Evolutionary conservation across 106 monocot species (phyloP), one percentile per base, ranked within the genome.

Genomic region (Cymbidium sinense): DNA sequence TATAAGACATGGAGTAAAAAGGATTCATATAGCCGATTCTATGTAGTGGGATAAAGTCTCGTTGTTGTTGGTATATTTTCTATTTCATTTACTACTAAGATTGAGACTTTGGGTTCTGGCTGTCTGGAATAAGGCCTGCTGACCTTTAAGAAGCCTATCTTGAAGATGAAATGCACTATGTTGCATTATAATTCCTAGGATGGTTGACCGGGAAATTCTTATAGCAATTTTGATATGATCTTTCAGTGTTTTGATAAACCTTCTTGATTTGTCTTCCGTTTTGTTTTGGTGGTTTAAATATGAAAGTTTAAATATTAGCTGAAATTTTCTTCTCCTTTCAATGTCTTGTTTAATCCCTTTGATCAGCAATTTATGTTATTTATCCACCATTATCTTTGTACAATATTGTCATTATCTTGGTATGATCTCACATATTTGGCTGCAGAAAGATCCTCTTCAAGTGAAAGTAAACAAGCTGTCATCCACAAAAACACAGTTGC

Each of bases 401-500:
- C 7, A 7, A 28, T 30, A 9, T 34, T 70, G 18, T 70, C 70
- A 34, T 20, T 70, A 70, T 70, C 19, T 36, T 71, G 34, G 71
- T 36, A n/a, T 44, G 74, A 13, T 29, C 2, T 36, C 17, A 50
- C 31, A 39, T 19, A 9, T 85, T 70, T 85, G 37, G 10, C 61
- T 91, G 85, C 98, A 98, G 98, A 88, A 83, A 83, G 92, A 92
- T 82, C 75, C 77, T 23, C 82, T 98, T 54, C 76, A 36, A 37
- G 98, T 98, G 76, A 98, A 98, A 82, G 98, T 98, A 77, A 98
- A 98, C 86, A 98, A 98, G 70, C 84, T 98, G 52, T 84, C 92
- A 36, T 98, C 98, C 28, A 94, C 76, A 75, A 98, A 92, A 85
- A 98, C 98, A n/a, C 98, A 98, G 61, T 94, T 98, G 58, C 98